These are phyloP conservation scores for Stachybotrys chlorohalonatus DNA, from an alignment of 2,329 filamentous ascomycete genomes.

Conservation along the genomic window DNA sequence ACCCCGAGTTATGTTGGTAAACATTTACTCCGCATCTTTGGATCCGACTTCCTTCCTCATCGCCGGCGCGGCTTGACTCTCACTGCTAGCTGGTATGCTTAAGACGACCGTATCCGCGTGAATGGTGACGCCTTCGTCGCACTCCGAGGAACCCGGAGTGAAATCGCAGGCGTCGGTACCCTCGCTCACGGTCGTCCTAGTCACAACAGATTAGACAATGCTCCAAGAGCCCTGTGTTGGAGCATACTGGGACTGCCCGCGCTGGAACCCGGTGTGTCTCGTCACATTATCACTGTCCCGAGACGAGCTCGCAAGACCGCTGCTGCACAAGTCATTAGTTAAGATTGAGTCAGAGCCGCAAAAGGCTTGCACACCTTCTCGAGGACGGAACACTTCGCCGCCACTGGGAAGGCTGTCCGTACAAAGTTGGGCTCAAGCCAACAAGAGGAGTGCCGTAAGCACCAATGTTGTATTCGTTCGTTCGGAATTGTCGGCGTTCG, in stretches of 20 bases:
- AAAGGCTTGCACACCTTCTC: constrained; percentile 18
- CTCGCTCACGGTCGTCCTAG: constrained; percentile 28
- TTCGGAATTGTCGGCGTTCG: constrained; percentile 89
- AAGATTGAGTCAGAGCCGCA: neutral
- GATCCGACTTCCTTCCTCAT: constrained; percentile 29
- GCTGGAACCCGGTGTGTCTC: constrained; percentile 21
- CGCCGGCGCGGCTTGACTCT: constrained; percentile 39
- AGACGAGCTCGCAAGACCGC: constrained; percentile 17
- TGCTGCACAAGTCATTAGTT: constrained; percentile 5
- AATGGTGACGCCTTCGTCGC: constrained; percentile 46
- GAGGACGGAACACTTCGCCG: constrained; percentile 19
- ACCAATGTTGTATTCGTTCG: constrained; percentile 83
- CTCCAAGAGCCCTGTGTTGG: constrained; percentile 12
- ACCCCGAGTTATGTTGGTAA: neutral
- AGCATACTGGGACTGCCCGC: constrained; percentile 27
- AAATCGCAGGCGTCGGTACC: constrained; percentile 28
- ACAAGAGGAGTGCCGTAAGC: constrained; percentile 57
- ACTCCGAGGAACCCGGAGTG: constrained; percentile 35
- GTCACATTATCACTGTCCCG: constrained; percentile 16
- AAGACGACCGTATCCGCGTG: constrained; percentile 38
- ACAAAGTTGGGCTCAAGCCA: constrained; percentile 35
- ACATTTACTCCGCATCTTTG: constrained; percentile 14
- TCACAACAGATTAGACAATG: constrained; percentile 21
- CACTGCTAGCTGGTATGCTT: constrained; percentile 11
- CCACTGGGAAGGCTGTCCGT: constrained; percentile 27